Evolutionary conservation across 2,329 filamentous ascomycete genomes (phyloP).

Genomic region (Paecilomyces variotii): DNA sequence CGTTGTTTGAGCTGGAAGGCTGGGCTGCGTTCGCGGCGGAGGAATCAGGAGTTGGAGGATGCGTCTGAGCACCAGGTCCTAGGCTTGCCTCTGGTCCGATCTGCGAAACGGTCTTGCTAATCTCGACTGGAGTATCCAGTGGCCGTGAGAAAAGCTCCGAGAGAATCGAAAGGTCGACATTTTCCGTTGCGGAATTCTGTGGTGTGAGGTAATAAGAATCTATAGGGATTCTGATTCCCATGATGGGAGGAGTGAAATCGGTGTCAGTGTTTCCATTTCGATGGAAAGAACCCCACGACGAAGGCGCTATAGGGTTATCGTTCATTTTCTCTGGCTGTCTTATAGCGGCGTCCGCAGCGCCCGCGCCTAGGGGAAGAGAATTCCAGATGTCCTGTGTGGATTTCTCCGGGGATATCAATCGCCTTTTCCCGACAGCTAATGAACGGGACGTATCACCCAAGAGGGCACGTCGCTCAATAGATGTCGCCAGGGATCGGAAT

Average conservation of each 20-base stretch:
- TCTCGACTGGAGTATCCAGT: not conserved
- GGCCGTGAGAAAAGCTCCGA: constrained; percentile 13
- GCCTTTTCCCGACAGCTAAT: not conserved
- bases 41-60: constrained; percentile 26
- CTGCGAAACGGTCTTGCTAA: not conserved
- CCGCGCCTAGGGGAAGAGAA: not conserved
- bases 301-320: not conserved
- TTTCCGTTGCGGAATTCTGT: constrained; percentile 23
- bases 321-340: not conserved
- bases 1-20: not conserved
- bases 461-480: constrained; percentile 21
- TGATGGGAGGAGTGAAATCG: constrained; percentile 19
- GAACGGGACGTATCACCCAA: not conserved
- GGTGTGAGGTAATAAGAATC: constrained; percentile 25
- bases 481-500: constrained; percentile 22
- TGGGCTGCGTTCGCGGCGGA: constrained; percentile 16
- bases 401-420: not conserved
- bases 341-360: not conserved
- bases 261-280: constrained; percentile 9
- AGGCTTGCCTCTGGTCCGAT: constrained; percentile 2
- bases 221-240: constrained; percentile 25
- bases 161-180: constrained; percentile 17
- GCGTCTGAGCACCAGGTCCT: constrained; percentile 10
- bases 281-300: constrained; percentile 4
- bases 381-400: not conserved